A percentile compares a stretch with the other conserved stretches of the same genome.
Conservation (phyloP, 768 basidiomycete species). For the Rubroboletus satanas region DNA sequence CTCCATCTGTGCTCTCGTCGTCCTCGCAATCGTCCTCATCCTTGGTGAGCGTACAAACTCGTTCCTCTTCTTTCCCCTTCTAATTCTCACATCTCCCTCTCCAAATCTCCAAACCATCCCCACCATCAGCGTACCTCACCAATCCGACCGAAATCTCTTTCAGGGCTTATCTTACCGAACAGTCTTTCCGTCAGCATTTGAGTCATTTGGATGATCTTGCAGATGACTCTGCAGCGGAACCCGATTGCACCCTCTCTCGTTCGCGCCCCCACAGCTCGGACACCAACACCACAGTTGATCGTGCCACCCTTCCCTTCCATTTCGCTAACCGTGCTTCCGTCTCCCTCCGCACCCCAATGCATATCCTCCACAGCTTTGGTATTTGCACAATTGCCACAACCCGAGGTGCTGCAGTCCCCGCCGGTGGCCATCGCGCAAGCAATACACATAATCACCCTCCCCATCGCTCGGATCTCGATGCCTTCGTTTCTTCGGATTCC, state of each 20-base stretch:
- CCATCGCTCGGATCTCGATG: conserved; percentile 36
- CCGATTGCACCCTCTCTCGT: conserved; percentile 27
- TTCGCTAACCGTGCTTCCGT: conserved; percentile 93
- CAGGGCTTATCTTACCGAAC: conserved; percentile 93
- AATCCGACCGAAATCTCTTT: conserved; percentile 95
- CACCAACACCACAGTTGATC: conserved; percentile 18
- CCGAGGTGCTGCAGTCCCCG: conserved; percentile 32
- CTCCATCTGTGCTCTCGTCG: conserved; percentile 65
- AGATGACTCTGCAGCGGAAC: conserved; percentile 45
- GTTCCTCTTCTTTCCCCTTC: not conserved
- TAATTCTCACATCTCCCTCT: not conserved
- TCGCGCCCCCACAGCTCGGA: conserved; percentile 25
- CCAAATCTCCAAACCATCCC: not conserved
- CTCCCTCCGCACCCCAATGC: conserved; percentile 87
- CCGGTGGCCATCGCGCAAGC: conserved; percentile 57
- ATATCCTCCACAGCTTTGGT: conserved; percentile 80
- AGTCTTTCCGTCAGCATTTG: conserved; percentile 92
- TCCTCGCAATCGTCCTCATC: conserved; percentile 63
- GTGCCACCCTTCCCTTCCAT: conserved; percentile 49
- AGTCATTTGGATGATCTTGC: conserved; percentile 71
- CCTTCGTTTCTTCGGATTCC: conserved; percentile 61
- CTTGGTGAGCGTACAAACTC: conserved; percentile 51
- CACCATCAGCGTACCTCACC: conserved; percentile 77
- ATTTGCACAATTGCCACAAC: conserved; percentile 77
- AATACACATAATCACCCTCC: conserved; percentile 16